Evolutionary conservation across 176 grass and related monocot genomes (phyloP).

Genomic region (Metroxylon sagu): DNA sequence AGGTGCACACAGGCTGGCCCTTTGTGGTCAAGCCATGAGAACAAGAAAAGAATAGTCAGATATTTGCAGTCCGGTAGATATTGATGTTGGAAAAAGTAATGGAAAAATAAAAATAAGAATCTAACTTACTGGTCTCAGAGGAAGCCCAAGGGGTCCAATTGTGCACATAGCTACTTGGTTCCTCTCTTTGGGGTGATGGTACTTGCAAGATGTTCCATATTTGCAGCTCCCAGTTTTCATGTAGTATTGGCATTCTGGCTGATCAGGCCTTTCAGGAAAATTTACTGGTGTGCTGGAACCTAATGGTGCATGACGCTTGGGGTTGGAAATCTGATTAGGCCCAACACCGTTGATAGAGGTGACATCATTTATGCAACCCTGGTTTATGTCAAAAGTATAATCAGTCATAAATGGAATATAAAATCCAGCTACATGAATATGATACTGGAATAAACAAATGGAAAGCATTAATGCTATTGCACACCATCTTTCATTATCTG

Average conservation of each 20-base stretch:
- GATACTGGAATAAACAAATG: no score
- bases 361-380: slow-evolving; percentile 7
- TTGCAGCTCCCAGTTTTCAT: slow-evolving; percentile 24
- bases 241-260: slow-evolving; percentile 23
- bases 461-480: no score
- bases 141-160: slow-evolving; percentile 13
- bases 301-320: slow-evolving; percentile 14
- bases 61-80: background rate
- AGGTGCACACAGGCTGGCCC: slow-evolving; percentile 15
- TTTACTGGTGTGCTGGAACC: background rate
- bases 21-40: background rate
- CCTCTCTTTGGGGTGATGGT: slow-evolving; percentile 25
- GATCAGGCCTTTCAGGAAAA: slow-evolving; percentile 17
- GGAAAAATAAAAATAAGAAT: background rate
- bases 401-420: background rate
- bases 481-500: no score
- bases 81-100: background rate
- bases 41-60: background rate
- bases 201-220: slow-evolving; percentile 27
- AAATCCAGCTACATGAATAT: no score
- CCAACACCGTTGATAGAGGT: background rate
- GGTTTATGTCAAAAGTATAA: background rate
- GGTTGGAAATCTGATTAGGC: background rate
- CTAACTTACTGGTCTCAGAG: slow-evolving; percentile 14
- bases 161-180: slow-evolving; percentile 1